Evolutionary conservation across 2,329 filamentous ascomycete genomes (phyloP).

Genomic region (Trichoderma simmonsii): DNA sequence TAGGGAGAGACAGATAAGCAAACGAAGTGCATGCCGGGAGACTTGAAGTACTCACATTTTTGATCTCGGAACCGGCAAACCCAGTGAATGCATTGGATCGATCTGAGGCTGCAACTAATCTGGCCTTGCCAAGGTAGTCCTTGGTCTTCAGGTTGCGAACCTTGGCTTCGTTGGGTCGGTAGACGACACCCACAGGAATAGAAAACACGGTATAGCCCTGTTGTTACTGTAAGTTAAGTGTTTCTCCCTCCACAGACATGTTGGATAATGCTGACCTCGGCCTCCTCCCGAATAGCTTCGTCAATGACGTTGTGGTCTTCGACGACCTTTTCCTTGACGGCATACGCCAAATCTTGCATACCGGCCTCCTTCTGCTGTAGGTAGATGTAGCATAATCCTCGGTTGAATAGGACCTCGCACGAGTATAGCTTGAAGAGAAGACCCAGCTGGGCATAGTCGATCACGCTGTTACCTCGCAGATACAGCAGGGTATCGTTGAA

Average conservation of each 20-base stretch:
- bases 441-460: constrained; percentile 95
- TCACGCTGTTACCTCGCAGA: constrained; percentile 91
- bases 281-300: constrained; percentile 89
- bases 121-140: constrained; percentile 95
- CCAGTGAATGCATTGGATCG: constrained; percentile 77
- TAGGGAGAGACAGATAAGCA: constrained; percentile 27
- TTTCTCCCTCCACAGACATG: background rate
- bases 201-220: constrained; percentile 98
- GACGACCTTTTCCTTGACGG: constrained; percentile 92
- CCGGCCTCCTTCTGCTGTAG: constrained; percentile 87
- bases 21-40: background rate
- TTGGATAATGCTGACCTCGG: constrained; percentile 62
- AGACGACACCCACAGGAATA: constrained; percentile 92
- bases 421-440: constrained; percentile 96
- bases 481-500: constrained; percentile 98
- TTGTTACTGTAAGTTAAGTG: constrained; percentile 26
- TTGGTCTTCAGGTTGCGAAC: constrained; percentile 98
- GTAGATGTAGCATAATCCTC: constrained; percentile 96
- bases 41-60: constrained; percentile 53
- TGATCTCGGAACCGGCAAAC: constrained; percentile 75
- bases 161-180: constrained; percentile 94
- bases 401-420: constrained; percentile 96
- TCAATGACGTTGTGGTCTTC: constrained; percentile 97
- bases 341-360: constrained; percentile 85
- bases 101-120: constrained; percentile 84